Percentiles rank a stretch among this genome's conserved stretches.
phyloP scores from a whole-genome alignment of 306 rosid species.

The Prunus dulcis region DNA sequence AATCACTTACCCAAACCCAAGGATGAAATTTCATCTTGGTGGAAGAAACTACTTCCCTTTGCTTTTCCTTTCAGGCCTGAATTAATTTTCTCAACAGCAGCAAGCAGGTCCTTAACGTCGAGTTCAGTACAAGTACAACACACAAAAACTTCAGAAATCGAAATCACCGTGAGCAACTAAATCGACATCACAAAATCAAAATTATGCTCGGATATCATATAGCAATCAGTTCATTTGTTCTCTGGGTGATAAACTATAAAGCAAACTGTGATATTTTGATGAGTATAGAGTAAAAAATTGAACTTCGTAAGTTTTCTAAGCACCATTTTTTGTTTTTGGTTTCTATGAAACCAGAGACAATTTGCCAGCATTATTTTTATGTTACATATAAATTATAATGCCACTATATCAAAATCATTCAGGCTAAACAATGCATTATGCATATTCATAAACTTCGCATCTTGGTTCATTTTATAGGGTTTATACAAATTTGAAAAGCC shows the following conservation, averaged over 20 bases:
- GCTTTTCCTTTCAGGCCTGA: slow-evolving; percentile 53
- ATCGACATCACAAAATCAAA: neutral
- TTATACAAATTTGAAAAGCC: neutral
- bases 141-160: neutral
- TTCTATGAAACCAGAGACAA: neutral
- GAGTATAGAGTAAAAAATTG: neutral
- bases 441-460: neutral
- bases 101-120: slow-evolving; percentile 58
- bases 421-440: neutral
- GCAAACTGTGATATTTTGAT: neutral
- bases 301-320: neutral
- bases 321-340: too few relatives aligned
- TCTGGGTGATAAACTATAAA: neutral
- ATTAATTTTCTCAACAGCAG: slow-evolving; percentile 83
- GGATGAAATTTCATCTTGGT: slow-evolving; percentile 78
- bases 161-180: neutral
- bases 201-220: neutral
- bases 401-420: neutral
- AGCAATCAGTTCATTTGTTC: neutral
- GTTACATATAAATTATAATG: neutral
- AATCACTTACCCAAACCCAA: slow-evolving; percentile 60
- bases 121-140: slow-evolving; percentile 1
- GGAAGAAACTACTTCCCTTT: slow-evolving; percentile 47
- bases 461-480: neutral
- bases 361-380: neutral